phyloP scores from a whole-genome alignment of 257 asterid genomes.

The Jaltomata sinuosa region DNA sequence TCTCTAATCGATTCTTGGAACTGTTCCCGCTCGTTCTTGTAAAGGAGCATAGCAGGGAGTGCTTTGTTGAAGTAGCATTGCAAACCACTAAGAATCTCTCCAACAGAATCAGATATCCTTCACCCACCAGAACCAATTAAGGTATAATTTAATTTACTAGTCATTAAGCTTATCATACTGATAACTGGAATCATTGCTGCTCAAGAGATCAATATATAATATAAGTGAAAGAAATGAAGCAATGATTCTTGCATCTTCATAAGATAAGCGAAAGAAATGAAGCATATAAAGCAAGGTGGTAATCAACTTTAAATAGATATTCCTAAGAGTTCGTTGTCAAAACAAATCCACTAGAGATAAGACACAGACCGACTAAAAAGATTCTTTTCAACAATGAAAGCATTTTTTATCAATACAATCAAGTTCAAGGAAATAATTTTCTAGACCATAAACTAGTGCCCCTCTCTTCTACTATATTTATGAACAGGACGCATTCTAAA shows the following conservation, averaged over 20 bases:
- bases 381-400: not conserved
- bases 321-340: not conserved
- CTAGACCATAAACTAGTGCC: not conserved
- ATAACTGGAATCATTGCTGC: not conserved
- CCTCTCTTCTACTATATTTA: not conserved
- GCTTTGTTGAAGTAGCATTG: slow-evolving; percentile 64
- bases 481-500: not conserved
- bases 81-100: slow-evolving; percentile 46
- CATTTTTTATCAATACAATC: not conserved
- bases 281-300: not conserved
- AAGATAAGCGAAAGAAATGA: not conserved
- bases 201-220: not conserved
- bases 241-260: not conserved
- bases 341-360: not conserved
- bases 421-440: not conserved
- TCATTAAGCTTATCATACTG: not conserved
- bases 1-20: slow-evolving; percentile 30
- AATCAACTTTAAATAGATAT: not conserved
- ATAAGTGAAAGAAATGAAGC: not conserved
- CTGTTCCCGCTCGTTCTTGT: slow-evolving; percentile 59
- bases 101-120: slow-evolving; percentile 40
- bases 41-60: slow-evolving; percentile 60
- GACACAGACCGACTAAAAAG: not conserved
- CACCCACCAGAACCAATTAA: slow-evolving; percentile 17
- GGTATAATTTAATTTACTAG: not conserved